phyloP scores from a whole-genome alignment of 352 stramenopile species.

The Phytophthora foliorum region DNA sequence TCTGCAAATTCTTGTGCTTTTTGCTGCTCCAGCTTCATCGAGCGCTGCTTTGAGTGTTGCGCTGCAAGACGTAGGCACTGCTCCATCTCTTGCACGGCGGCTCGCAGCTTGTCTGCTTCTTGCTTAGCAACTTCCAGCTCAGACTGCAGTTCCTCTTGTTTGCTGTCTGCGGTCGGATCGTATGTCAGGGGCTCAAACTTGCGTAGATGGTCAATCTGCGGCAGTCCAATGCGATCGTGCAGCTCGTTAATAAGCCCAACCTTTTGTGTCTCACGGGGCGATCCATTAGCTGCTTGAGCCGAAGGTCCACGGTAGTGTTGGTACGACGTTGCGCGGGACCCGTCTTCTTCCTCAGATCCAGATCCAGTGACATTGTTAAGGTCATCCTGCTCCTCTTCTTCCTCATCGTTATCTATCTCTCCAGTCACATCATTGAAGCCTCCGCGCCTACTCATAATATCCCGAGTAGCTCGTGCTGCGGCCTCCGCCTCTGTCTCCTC shows the following conservation, averaged over 20 bases:
- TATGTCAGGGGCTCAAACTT: conserved; percentile 74
- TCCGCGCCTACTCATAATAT: conserved; percentile 20
- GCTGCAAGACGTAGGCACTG: conserved; percentile 53
- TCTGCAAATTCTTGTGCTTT: conserved; percentile 63
- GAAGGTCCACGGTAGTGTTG: conserved; percentile 6
- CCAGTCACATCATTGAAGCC: conserved; percentile 42
- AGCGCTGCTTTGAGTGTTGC: conserved; percentile 60
- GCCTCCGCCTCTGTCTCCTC: conserved; percentile 9
- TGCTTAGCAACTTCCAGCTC: conserved; percentile 65
- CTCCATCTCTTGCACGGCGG: conserved; percentile 73
- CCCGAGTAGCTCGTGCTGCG: conserved; percentile 12
- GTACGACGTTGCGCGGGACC: conserved; percentile 8
- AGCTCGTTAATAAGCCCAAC: conserved; percentile 83
- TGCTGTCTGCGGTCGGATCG: conserved; percentile 53
- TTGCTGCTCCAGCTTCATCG: conserved; percentile 67
- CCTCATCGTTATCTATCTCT: conserved; percentile 19
- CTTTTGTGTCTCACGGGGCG: conserved; percentile 66
- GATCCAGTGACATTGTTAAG: conserved; percentile 30
- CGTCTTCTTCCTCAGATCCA: conserved; percentile 30
- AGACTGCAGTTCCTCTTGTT: conserved; percentile 56
- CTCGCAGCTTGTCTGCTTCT: conserved; percentile 70
- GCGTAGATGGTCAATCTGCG: conserved; percentile 72
- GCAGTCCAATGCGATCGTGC: conserved; percentile 72
- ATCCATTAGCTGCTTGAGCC: conserved; percentile 11
- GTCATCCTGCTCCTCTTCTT: conserved; percentile 18